These are phyloP conservation scores for Rhizoclosmatium sp. DNA, from an alignment of 192 early-diverging fungal species.

Conservation along the genomic window DNA sequence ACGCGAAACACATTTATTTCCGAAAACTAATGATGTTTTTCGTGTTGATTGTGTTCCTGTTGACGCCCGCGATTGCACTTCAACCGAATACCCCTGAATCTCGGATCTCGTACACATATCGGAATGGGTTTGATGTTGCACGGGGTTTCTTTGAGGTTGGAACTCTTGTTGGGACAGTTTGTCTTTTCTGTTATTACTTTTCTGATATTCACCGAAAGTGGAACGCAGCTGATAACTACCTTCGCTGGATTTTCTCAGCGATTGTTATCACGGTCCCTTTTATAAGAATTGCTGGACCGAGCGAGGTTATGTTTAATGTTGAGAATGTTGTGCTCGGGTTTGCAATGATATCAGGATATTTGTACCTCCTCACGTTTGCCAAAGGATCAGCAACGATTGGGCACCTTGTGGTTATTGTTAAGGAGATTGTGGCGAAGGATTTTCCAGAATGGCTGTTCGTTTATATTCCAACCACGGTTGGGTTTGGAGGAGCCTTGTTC, in stretches of 20 bases:
- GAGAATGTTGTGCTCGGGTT: conserved; percentile 37
- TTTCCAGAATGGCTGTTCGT: conserved; percentile 22
- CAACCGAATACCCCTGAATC: conserved; percentile 13
- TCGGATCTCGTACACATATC: background rate
- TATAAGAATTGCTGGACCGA: too few species aligned
- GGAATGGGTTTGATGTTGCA: too few species aligned
- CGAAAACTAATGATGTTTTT: conserved; percentile 10
- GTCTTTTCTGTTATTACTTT: too few species aligned
- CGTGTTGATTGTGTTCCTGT: background rate
- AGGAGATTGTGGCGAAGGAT: conserved; percentile 26
- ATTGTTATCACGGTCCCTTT: too few species aligned
- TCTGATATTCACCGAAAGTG: too few species aligned
- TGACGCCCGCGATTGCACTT: conserved; percentile 28
- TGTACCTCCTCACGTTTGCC: conserved; percentile 31
- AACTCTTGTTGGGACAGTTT: too few species aligned
- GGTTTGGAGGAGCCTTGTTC: conserved; percentile 36
- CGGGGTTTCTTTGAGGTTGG: too few species aligned
- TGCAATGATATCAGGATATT: conserved; percentile 25
- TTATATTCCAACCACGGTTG: conserved; percentile 13
- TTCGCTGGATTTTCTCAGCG: too few species aligned
- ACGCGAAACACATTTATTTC: conserved; percentile 30
- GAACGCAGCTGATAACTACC: too few species aligned
- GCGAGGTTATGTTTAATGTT: background rate
- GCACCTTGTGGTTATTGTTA: conserved; percentile 30
- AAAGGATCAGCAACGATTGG: conserved; percentile 33